Evolutionary conservation across 495 filamentous ascomycete genomes (phyloP).

Genomic region (Pyrenula aspistea): DNA sequence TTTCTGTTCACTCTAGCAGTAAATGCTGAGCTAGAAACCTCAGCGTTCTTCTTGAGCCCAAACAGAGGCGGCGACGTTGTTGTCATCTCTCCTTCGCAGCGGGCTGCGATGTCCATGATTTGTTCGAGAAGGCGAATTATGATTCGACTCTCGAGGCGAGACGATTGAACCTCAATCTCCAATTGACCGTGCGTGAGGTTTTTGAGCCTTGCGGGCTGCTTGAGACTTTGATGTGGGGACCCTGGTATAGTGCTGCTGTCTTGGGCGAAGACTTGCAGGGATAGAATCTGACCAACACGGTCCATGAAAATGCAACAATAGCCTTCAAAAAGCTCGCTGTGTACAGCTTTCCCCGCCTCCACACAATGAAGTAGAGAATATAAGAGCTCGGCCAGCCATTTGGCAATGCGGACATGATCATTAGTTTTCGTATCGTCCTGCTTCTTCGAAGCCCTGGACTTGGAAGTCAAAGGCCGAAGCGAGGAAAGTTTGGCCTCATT

Average conservation of each 20-base stretch:
- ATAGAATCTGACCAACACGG: conserved; percentile 26
- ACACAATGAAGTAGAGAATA: background rate
- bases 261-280: conserved; percentile 21
- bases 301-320: conserved; percentile 21
- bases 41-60: background rate
- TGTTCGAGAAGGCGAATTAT: conserved; percentile 27
- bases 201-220: conserved; percentile 17
- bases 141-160: conserved; percentile 19
- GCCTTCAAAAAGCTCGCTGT: conserved; percentile 25
- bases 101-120: conserved; percentile 15
- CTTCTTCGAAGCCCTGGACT: background rate
- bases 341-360: conserved; percentile 2
- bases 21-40: conserved; percentile 6
- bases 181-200: conserved; percentile 10
- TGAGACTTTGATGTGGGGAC: conserved; percentile 11
- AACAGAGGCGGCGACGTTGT: conserved; percentile 1
- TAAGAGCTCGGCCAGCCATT: background rate
- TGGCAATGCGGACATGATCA: background rate
- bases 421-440: background rate
- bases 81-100: conserved; percentile 2
- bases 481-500: background rate
- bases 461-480: background rate
- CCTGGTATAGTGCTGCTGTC: conserved; percentile 10
- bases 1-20: conserved; percentile 14
- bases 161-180: conserved; percentile 8